These are phyloP conservation scores for Nematocida sp. DNA, from an alignment of 371 early-diverging fungal genomes.

Conservation along the genomic window DNA sequence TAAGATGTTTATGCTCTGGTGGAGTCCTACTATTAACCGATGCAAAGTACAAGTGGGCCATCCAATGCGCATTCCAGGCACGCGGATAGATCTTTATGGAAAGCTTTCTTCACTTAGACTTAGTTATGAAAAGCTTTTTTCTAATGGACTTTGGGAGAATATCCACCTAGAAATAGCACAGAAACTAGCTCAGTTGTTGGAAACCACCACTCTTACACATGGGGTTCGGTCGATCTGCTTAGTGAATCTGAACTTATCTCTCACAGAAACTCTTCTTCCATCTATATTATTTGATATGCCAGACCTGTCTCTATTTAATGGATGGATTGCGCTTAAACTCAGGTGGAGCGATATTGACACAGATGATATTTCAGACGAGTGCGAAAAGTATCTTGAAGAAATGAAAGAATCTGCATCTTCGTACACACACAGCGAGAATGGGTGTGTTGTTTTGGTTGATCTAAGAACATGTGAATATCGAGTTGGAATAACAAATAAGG, in stretches of 20 bases:
- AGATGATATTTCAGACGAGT: conserved; percentile 2
- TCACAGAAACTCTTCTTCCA: neutral
- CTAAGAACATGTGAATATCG: neutral
- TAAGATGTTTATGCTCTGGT: conserved; percentile 98
- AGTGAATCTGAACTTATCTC: neutral
- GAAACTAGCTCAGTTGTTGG: conserved; percentile 73
- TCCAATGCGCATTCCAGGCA: conserved; percentile 94
- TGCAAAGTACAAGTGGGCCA: conserved; percentile 96
- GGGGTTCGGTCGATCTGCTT: neutral
- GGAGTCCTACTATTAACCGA: conserved; percentile 96
- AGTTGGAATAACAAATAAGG: neutral
- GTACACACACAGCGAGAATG: neutral
- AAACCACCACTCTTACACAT: conserved; percentile 71
- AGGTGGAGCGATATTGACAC: conserved; percentile 40
- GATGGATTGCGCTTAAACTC: conserved; percentile 8
- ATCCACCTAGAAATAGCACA: conserved; percentile 85
- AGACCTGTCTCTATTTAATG: conserved; percentile 71
- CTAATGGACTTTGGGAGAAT: conserved; percentile 97
- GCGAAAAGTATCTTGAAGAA: conserved; percentile 9
- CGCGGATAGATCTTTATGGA: conserved; percentile 98
- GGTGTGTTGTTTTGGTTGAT: conserved; percentile 12
- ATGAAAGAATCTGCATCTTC: conserved; percentile 32
- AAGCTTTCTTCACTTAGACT: conserved; percentile 97
- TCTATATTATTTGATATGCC: neutral
- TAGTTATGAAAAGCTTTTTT: conserved; percentile 93